Percentiles rank a stretch among this genome's conserved stretches.
Conservation (phyloP, 2,329 filamentous ascomycete genomes). For the Epicoccum nigrum region DNA sequence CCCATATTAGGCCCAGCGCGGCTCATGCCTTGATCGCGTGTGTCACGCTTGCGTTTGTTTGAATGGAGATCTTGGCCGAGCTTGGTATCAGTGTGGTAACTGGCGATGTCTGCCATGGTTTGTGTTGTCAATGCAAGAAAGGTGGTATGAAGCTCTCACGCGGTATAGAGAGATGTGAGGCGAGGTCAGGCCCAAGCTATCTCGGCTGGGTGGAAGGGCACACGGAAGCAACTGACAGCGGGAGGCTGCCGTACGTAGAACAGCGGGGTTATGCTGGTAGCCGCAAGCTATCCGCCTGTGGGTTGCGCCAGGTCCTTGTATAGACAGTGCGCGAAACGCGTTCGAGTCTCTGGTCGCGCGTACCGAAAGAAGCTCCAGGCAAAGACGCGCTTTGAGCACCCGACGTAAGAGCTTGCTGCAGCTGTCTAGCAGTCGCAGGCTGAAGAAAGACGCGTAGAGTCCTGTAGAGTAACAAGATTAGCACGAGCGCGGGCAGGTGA, state of each 20-base stretch:
- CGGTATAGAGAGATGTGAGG: not conserved
- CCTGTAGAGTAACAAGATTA: conserved; percentile 44
- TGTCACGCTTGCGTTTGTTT: conserved; percentile 56
- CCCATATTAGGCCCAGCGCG: conserved; percentile 45
- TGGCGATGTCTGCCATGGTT: conserved; percentile 48
- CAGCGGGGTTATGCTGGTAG: conserved; percentile 25
- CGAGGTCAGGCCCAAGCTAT: not conserved
- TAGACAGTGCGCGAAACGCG: conserved; percentile 26
- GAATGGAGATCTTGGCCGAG: conserved; percentile 40
- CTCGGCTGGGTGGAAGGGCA: conserved; percentile 1
- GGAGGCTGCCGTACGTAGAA: conserved; percentile 23
- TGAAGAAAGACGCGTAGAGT: conserved; percentile 32
- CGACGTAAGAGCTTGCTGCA: conserved; percentile 34
- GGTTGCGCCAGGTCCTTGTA: conserved; percentile 20
- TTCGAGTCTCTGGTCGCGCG: conserved; percentile 26
- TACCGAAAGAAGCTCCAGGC: conserved; percentile 31
- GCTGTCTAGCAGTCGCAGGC: conserved; percentile 36
- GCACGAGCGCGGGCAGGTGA: conserved; percentile 39
- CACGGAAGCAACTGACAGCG: conserved; percentile 21
- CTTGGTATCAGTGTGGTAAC: conserved; percentile 46
- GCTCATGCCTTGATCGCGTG: conserved; percentile 50
- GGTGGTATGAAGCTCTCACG: not conserved
- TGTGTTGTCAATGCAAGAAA: conserved; percentile 5
- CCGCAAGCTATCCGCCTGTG: conserved; percentile 23
- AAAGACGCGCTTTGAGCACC: conserved; percentile 25